These are phyloP conservation scores for Penicillium argentinense DNA, from an alignment of 495 filamentous ascomycete genomes.

Conservation along the genomic window DNA sequence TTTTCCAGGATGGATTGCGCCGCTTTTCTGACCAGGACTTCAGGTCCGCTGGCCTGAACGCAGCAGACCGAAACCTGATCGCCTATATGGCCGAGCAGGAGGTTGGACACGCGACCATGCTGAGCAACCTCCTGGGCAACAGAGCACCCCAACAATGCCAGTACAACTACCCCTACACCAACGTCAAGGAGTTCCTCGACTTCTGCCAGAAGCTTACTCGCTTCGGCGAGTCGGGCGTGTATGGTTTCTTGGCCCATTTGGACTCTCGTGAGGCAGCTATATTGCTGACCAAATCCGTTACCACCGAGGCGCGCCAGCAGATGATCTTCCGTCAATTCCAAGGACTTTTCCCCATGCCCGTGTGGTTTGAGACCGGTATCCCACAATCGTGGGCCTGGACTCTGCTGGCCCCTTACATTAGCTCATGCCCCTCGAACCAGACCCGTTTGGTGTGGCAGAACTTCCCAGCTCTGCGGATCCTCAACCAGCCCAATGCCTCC, in stretches of 20 bases:
- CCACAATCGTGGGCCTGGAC: constrained; percentile 91
- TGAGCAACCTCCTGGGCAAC: constrained; percentile 77
- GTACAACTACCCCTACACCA: constrained; percentile 81
- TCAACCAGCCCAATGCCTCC: constrained; percentile 76
- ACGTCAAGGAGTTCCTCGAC: constrained; percentile 77
- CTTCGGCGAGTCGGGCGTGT: constrained; percentile 79
- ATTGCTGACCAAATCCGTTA: constrained; percentile 73
- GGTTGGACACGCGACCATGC: constrained; percentile 72
- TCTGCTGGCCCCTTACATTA: constrained; percentile 80
- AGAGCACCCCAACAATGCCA: constrained; percentile 69
- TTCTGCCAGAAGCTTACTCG: constrained; percentile 86
- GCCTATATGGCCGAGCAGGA: constrained; percentile 88
- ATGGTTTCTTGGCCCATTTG: constrained; percentile 80
- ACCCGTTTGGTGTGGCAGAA: constrained; percentile 87
- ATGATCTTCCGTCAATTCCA: constrained; percentile 85
- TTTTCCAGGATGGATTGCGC: constrained; percentile 78
- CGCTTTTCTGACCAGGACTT: constrained; percentile 73
- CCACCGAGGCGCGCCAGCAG: constrained; percentile 85
- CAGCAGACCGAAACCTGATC: constrained; percentile 70
- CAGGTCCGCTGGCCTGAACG: constrained; percentile 60
- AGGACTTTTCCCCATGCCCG: constrained; percentile 81
- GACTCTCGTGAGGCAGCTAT: constrained; percentile 73
- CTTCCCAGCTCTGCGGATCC: constrained; percentile 71
- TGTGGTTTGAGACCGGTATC: constrained; percentile 79
- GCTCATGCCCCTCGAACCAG: constrained; percentile 69